Evolutionary conservation across 148 eudicot species (phyloP), one percentile per base, ranked within the genome.

Genomic region (Euryodendron excelsum): DNA sequence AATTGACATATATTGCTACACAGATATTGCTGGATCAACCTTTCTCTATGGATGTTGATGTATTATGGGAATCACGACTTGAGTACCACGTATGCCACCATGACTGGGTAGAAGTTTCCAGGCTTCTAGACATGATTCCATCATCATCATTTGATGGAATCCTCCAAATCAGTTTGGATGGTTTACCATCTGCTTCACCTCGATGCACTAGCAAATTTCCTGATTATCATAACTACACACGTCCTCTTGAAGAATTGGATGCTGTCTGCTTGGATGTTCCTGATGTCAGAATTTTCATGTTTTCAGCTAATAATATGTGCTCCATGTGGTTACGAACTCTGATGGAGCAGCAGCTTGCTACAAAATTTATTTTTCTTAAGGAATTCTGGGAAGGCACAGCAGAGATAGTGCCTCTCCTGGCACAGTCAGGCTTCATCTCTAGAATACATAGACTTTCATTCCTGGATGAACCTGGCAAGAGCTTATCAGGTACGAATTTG

Each of bases 21-120:
- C 91, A 89, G 89, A 75, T 91, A 84, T 66, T 90, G 79, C 86
- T 96, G 82, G 99, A 93, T 87, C 97, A 91, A 84, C 91, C 90
- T 53, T 85, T 86, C 78, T 84, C 87, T 70, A 82, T 85, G 89
- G 94, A 93, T 78, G 89, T 89, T 75, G 86, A 90, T 80, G 86
- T 90, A 67, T 85, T 83, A 84, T 96, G 99, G 99, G 99, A 96
- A 86, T 96, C 99, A 69, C 93, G 87, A 88, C 89, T 93, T 83
- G 99, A 96, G 82, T 96, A 90, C 76, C 90, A 93, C 52, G 75
- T 96, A 66, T 89, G 87, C 86, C 97, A 91, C 83, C 91, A 90
- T 84, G 91, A 96, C 74, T 93, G 94, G 94, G 85, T 72, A 76
- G 94, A 93, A 88, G 91, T 87, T 77, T 89, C 86, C 53, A 87